Percentiles rank a stretch among this genome's conserved stretches.
Evolutionary conservation across 116 monocot species (phyloP).

Genomic region (Dioscorea cayenensis): DNA sequence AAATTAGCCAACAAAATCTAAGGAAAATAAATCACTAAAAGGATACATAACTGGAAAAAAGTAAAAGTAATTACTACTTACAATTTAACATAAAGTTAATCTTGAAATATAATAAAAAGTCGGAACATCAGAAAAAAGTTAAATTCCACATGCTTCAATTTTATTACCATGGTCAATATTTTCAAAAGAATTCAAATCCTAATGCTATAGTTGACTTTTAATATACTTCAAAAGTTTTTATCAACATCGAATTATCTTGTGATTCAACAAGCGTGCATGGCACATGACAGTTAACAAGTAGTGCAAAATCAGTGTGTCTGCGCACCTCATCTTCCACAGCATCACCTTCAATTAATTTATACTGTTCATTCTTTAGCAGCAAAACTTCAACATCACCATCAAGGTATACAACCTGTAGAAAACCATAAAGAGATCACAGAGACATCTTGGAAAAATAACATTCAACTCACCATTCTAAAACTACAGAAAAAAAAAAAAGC

Average conservation of each 20-base stretch:
- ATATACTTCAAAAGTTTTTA: too few species aligned
- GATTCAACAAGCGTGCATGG: too few species aligned
- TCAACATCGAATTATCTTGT: too few species aligned
- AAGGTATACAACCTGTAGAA: slow-evolving; percentile 52
- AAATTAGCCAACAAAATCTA: neutral
- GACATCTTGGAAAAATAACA: too few species aligned
- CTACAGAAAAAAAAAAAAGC: neutral
- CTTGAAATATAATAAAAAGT: too few species aligned
- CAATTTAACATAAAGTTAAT: too few species aligned
- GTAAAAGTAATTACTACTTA: too few species aligned
- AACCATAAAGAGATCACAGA: neutral
- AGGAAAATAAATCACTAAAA: neutral
- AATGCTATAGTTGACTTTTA: too few species aligned
- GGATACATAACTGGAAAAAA: neutral
- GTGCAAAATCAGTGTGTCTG: neutral
- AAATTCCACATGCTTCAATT: too few species aligned
- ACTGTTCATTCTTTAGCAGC: slow-evolving; percentile 49
- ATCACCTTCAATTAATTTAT: slow-evolving; percentile 36
- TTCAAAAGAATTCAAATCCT: too few species aligned
- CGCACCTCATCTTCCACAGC: slow-evolving; percentile 15
- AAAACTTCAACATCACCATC: slow-evolving; percentile 80
- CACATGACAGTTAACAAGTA: neutral
- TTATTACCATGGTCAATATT: too few species aligned
- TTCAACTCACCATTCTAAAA: neutral
- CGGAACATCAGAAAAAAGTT: too few species aligned